A percentile compares a stretch with the other conserved stretches of the same genome.
Evolutionary conservation across 129 eudicot genomes (phyloP).

Genomic region (Mikania micrantha): DNA sequence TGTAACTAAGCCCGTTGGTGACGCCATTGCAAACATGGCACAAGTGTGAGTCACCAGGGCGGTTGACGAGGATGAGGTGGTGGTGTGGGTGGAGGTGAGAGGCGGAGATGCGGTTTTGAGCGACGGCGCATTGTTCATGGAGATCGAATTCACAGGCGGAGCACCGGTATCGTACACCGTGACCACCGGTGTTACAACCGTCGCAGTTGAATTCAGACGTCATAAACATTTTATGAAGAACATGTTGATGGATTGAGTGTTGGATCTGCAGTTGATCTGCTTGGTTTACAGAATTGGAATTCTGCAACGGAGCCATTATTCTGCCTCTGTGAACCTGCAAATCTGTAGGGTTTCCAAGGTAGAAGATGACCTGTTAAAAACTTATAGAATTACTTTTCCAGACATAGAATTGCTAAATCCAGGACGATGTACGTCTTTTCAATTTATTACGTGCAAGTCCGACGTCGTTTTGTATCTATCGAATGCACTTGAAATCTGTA

Average conservation of each 20-base stretch:
- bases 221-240: slow-evolving; percentile 16
- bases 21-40: slow-evolving; percentile 29
- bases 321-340: background rate
- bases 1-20: slow-evolving; percentile 21
- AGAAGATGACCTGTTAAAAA: too few relatives aligned
- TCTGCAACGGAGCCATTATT: slow-evolving; percentile 29
- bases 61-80: slow-evolving; percentile 22
- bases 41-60: slow-evolving; percentile 11
- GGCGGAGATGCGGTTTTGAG: slow-evolving; percentile 3
- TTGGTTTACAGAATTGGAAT: background rate
- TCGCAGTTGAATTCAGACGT: slow-evolving; percentile 18
- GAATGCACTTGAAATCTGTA: too few relatives aligned
- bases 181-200: slow-evolving; percentile 26
- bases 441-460: too few relatives aligned
- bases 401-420: too few relatives aligned
- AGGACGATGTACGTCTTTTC: too few relatives aligned
- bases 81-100: slow-evolving; percentile 26
- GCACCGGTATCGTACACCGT: slow-evolving; percentile 19
- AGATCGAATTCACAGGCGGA: slow-evolving; percentile 22
- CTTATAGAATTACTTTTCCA: too few relatives aligned
- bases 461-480: too few relatives aligned
- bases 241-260: slow-evolving; percentile 19
- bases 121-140: slow-evolving; percentile 24
- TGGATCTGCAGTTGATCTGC: slow-evolving; percentile 20
- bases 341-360: background rate